Base-by-base conservation (phyloP, 139 green algal species). In the Chlamydomonas applanata region DNA sequence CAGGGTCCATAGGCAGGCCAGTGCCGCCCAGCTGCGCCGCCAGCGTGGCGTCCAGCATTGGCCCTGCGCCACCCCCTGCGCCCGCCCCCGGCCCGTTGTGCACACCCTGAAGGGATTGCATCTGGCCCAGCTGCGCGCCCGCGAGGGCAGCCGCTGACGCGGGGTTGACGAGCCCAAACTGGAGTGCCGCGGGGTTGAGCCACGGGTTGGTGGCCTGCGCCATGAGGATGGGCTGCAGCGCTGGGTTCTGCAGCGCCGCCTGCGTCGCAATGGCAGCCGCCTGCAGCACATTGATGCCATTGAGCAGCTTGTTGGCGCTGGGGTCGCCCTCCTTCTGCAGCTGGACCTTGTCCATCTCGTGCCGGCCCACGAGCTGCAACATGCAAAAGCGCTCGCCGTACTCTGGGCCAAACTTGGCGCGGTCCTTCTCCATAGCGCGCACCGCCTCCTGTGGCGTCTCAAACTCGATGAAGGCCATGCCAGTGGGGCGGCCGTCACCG, bases 401-500 rank as follows among this genome's bases (percentile, higher is more conserved):
- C 54, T 91, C 88, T 0, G 81, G 80, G 0, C 89, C 89, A 79
- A 94, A 90, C 75, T 86, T 87, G 69, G 85, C 84, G 4, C 86
- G 81, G 83, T 94, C 83, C 69, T 88, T 90, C 76, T 91, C 84
- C 88, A 93, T 84, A 0, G 88, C 89, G 14, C 83, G 71, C 30
- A 86, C 77, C 2, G 89, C 89, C 69, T 94, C 89, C 63, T 87
- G 80, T 14, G 87, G 83, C 2, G 79, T 89, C 69, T 91, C 88
- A 86, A 97, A 97, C 87, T 97, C 92, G 24, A 94, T 93, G 82
- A 94, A 96, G 0, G 92, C 91, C 85, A 93, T 87, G 56, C 93
- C 94, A 0, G 89, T 93, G 57, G 89, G 86, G 9, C 89, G 61
- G 5, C 91, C 91, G 44, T 97, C 91, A 4, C 76, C 68, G 45